These are phyloP conservation scores for Osmanthus fragrans DNA, from an alignment of 257 asterid species.

Conservation along the genomic window DNA sequence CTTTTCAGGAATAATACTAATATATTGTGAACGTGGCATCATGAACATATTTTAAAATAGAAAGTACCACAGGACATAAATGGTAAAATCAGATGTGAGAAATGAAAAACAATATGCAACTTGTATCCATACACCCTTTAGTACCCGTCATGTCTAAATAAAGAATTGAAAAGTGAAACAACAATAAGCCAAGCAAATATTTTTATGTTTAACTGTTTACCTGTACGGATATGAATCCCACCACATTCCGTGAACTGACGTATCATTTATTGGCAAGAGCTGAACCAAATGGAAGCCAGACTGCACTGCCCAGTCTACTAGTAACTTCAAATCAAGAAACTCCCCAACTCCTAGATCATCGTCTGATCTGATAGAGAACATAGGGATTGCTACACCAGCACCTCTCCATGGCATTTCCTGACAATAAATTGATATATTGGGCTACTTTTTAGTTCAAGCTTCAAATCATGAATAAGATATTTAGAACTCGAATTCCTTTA, in stretches of 20 bases:
- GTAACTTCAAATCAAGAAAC: slow-evolving; percentile 91
- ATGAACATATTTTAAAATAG: background rate
- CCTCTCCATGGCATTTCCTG: slow-evolving; percentile 99
- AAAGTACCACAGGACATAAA: background rate
- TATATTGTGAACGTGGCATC: background rate
- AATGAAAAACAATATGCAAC: background rate
- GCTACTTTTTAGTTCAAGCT: slow-evolving; percentile 1
- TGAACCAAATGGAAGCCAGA: slow-evolving; percentile 97
- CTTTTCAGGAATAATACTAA: background rate
- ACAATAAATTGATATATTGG: background rate
- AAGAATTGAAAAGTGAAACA: background rate
- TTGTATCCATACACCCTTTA: background rate
- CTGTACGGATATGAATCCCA: slow-evolving; percentile 99
- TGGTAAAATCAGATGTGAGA: background rate
- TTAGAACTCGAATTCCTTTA: slow-evolving; percentile 5
- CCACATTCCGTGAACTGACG: slow-evolving; percentile 97
- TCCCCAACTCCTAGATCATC: slow-evolving; percentile 94
- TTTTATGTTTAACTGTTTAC: slow-evolving; percentile 31
- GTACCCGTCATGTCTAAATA: background rate
- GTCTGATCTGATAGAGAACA: slow-evolving; percentile 91
- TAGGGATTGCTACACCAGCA: slow-evolving; percentile 91
- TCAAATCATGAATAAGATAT: slow-evolving; percentile 2
- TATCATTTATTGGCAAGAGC: slow-evolving; percentile 90
- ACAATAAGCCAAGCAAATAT: background rate
- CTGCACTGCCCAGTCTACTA: slow-evolving; percentile 92